Percentiles rank a stretch among this genome's conserved stretches.
phyloP scores from a whole-genome alignment of 768 basidiomycete genomes.

The Boletales sp. region DNA sequence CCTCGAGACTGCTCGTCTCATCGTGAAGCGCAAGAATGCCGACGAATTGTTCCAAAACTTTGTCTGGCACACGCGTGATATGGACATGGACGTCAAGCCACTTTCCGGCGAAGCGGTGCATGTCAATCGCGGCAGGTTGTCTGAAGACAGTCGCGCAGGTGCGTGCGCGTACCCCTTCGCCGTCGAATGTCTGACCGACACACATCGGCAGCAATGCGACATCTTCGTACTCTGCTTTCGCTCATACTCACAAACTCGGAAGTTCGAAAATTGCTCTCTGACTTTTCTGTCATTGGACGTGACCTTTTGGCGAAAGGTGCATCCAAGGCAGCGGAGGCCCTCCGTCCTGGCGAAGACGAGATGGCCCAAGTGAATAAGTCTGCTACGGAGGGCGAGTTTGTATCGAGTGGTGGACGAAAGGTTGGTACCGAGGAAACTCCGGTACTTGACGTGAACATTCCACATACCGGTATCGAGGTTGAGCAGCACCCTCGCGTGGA shows the following conservation, averaged over 20 bases:
- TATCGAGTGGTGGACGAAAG: slow-evolving; percentile 41
- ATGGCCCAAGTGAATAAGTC: slow-evolving; percentile 67
- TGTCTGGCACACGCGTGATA: slow-evolving; percentile 70
- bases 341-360: slow-evolving; percentile 62
- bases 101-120: slow-evolving; percentile 40
- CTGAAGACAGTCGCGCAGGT: slow-evolving; percentile 65
- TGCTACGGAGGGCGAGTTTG: slow-evolving; percentile 65
- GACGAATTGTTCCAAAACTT: slow-evolving; percentile 94
- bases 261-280: slow-evolving; percentile 82
- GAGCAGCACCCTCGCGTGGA: slow-evolving; percentile 52
- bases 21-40: slow-evolving; percentile 80
- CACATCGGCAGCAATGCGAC: slow-evolving; percentile 60
- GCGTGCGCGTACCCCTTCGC: slow-evolving; percentile 6
- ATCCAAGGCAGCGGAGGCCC: slow-evolving; percentile 59
- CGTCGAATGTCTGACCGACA: slow-evolving; percentile 5
- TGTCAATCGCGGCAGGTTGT: slow-evolving; percentile 51
- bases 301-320: slow-evolving; percentile 79
- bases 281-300: slow-evolving; percentile 74
- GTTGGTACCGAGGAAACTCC: slow-evolving; percentile 46
- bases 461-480: slow-evolving; percentile 39
- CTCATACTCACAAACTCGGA: slow-evolving; percentile 92
- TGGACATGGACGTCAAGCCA: slow-evolving; percentile 35
- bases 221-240: slow-evolving; percentile 83
- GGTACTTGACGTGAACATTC: slow-evolving; percentile 43
- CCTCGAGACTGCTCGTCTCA: slow-evolving; percentile 64